Conservation (phyloP, 495 filamentous ascomycete species). For the Xylaria bambusicola region DNA sequence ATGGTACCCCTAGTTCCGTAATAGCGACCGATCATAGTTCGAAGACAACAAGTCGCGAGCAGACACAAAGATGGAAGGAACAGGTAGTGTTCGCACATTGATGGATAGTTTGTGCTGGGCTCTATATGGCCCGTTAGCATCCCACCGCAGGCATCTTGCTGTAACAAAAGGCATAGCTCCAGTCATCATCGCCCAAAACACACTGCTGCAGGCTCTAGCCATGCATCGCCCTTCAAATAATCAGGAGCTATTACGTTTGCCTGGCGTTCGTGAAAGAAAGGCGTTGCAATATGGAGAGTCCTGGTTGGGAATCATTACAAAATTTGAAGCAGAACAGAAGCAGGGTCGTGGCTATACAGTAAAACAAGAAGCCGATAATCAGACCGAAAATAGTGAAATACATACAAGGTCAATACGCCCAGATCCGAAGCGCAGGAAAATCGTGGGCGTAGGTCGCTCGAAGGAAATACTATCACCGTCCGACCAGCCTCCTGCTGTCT, state of each 20-base stretch:
- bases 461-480: neutral
- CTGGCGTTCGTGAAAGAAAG: neutral
- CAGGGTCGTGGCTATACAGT: neutral
- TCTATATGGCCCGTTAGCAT: constrained; percentile 13
- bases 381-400: neutral
- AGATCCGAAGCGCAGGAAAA: constrained; percentile 1
- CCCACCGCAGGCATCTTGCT: constrained; percentile 10
- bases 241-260: constrained; percentile 15
- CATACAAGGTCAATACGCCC: neutral
- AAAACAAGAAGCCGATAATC: neutral
- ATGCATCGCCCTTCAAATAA: constrained; percentile 15
- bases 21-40: too few species aligned
- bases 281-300: constrained; percentile 1
- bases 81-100: neutral
- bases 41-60: neutral
- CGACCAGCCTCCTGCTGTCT: neutral
- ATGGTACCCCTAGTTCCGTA: too few species aligned
- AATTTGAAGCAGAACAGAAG: constrained; percentile 8
- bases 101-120: neutral
- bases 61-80: neutral
- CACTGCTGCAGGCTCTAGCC: constrained; percentile 11
- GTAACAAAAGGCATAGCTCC: neutral
- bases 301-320: constrained; percentile 22
- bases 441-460: neutral
- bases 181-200: constrained; percentile 17